Evolutionary conservation across 2,329 filamentous ascomycete genomes (phyloP), one percentile per base, ranked within the genome.

Genomic region (Akanthomyces uredinophilus): DNA sequence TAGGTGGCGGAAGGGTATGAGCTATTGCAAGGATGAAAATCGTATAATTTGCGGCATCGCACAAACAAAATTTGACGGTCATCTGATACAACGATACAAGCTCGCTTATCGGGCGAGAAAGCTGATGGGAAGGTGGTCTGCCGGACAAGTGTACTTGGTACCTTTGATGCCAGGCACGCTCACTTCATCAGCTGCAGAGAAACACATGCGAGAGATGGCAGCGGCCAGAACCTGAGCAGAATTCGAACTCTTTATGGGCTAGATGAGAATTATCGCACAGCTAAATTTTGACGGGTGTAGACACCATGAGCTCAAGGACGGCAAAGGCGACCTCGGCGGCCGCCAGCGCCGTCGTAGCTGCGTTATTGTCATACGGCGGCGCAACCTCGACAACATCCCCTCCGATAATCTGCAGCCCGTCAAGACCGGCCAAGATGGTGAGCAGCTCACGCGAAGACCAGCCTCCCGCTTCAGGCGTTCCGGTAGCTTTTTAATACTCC

Each of bases 391-490:
- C 92, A 54, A 96, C 84, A 75, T 96, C 91, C 0, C 90, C 91
- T 0, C 91, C 92, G 5, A 96, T 89, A 5, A 96, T 77, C 69
- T 96, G 93, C 71, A 96, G 73, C 0, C 79, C 83, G 74, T 95
- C 91, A 32, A 96, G 82, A 0, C 89, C 91, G 41, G 90, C 79
- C 70, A 96, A 73, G 60, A 96, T 90, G 6, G 87, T 80, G 64
- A 95, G 92, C 66, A 96, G 77, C 76, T 96, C 91, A 50, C 91
- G 80, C 22, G 88, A 92, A 3, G 89, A 93, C 91, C 91, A 96
- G 27, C 91, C 91, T 63, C 91, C 91, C 0, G 90, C 87, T 76
- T 95, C 91, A 0, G 91, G 91, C 0, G 91, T 95, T 0, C 91
- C 91, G 0, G 91, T 94, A 1, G 87, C 89, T 3, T 88, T 16